Evolutionary conservation across 1,284 basidiomycete genomes (phyloP), one percentile per base, ranked within the genome.

Genomic region (Trametes hirsuta): DNA sequence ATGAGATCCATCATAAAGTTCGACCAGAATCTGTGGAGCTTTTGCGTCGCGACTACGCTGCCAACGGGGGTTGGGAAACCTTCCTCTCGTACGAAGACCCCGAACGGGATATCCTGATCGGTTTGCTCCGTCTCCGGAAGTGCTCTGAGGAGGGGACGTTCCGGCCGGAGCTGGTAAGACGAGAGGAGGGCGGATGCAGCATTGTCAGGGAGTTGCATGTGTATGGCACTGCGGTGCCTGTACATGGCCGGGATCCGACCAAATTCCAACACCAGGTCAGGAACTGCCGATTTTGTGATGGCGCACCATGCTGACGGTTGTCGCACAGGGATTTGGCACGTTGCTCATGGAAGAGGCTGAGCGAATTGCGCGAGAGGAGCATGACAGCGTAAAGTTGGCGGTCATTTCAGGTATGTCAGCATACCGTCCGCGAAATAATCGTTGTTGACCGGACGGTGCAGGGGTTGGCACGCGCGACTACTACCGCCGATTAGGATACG

Each of bases 81-180:
- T 99, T 99, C 84, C 79, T 99, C 15, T 96, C 95, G 21, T 99
- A 99, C 74, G 97, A 99, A 78, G 97, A 99, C 75, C 96, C 97
- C 3, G 94, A 95, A 74, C 87, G 87, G 62, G 97, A 99, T 71
- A 99, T 99, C 71, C 87, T 99, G 51, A 90, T 99, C 59, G 97
- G 97, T 11, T 79, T 99, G 30, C 81, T 99, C 50, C 87, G 97
- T 18, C 77, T 99, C 69, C 84, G 97, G 55, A 98, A 97, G 75
- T 99, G 97, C 73, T 96, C 94, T 3, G 91, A 94, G 59, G 95
- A 97, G 64, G 96, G 96, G 1, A 99, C 97, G 1, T 99, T 96
- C 81, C 83, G 97, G 47, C 93, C 94, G 35, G 97, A 99, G 78
- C 83, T 99, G 44, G 83, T 94, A 41, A 80, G 77, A 65, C 86